These are phyloP conservation scores for Sclerotinia sclerotiorum DNA, from an alignment of 2,329 filamentous ascomycete species.

Conservation along the genomic window DNA sequence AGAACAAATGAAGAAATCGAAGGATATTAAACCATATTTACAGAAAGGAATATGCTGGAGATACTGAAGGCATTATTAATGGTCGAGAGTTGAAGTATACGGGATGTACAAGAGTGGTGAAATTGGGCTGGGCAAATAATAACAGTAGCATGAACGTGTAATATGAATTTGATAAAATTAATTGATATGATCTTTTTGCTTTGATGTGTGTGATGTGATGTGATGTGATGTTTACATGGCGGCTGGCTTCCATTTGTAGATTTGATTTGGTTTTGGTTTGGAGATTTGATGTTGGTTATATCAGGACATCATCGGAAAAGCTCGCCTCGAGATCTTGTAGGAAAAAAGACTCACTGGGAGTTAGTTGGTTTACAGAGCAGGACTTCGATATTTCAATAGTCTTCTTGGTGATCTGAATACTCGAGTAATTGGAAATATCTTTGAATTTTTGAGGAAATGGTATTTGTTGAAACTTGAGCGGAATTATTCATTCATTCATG, in stretches of 20 bases:
- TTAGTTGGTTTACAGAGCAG: too few relatives aligned
- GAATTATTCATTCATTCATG: too few relatives aligned
- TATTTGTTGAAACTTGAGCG: too few relatives aligned
- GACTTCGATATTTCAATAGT: too few relatives aligned
- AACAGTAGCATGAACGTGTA: not conserved
- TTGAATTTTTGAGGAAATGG: too few relatives aligned
- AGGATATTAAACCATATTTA: not conserved
- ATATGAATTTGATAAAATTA: conserved; percentile 11
- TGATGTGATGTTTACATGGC: too few relatives aligned
- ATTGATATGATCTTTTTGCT: not conserved
- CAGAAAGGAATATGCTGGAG: not conserved
- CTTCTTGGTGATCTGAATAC: too few relatives aligned
- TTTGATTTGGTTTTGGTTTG: not conserved
- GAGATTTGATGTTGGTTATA: not conserved
- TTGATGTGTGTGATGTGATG: not conserved
- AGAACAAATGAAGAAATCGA: not conserved
- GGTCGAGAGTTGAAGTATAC: not conserved
- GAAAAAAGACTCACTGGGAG: not conserved
- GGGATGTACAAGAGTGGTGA: conserved; percentile 8
- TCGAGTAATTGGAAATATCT: too few relatives aligned
- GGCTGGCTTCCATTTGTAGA: not conserved
- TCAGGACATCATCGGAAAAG: not conserved
- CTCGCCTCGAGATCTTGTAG: not conserved
- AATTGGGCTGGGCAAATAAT: not conserved
- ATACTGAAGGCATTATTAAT: not conserved